Percentiles rank a stretch among this genome's conserved stretches.
phyloP scores from a whole-genome alignment of 2,329 filamentous ascomycete species.

The Rhytidhysteron rufulum region DNA sequence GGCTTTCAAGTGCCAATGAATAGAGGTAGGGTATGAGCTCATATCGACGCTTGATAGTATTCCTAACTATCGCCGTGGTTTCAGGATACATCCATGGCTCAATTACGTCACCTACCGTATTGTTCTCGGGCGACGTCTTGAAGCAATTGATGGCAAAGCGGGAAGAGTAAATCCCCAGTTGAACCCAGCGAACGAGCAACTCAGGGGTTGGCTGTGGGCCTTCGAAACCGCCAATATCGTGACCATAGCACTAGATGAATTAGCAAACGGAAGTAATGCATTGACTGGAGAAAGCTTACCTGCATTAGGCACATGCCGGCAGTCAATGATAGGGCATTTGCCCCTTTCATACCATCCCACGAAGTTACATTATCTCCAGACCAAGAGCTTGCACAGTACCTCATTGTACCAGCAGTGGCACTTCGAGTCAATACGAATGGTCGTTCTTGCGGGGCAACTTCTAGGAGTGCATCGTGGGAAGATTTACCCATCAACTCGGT shows the following conservation, averaged over 20 bases:
- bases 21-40: constrained; percentile 71
- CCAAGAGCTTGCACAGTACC: constrained; percentile 69
- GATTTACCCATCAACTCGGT: constrained; percentile 69
- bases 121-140: constrained; percentile 66
- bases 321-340: constrained; percentile 65
- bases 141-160: constrained; percentile 76
- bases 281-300: constrained; percentile 24
- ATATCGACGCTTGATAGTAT: constrained; percentile 66
- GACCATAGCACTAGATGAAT: constrained; percentile 57
- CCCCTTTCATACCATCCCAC: constrained; percentile 69
- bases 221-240: constrained; percentile 74
- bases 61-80: constrained; percentile 59
- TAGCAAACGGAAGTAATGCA: background rate
- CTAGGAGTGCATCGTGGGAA: constrained; percentile 63
- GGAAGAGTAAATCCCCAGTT: constrained; percentile 65
- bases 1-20: constrained; percentile 59
- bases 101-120: constrained; percentile 66
- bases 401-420: constrained; percentile 66
- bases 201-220: constrained; percentile 69
- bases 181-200: constrained; percentile 68
- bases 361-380: constrained; percentile 72
- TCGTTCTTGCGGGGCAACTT: constrained; percentile 55
- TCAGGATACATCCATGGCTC: constrained; percentile 76
- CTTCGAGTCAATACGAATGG: constrained; percentile 69
- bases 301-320: constrained; percentile 66